Evolutionary conservation across 495 filamentous ascomycete genomes (phyloP), one percentile per base, ranked within the genome.

Genomic region (Chaetomium tenue): DNA sequence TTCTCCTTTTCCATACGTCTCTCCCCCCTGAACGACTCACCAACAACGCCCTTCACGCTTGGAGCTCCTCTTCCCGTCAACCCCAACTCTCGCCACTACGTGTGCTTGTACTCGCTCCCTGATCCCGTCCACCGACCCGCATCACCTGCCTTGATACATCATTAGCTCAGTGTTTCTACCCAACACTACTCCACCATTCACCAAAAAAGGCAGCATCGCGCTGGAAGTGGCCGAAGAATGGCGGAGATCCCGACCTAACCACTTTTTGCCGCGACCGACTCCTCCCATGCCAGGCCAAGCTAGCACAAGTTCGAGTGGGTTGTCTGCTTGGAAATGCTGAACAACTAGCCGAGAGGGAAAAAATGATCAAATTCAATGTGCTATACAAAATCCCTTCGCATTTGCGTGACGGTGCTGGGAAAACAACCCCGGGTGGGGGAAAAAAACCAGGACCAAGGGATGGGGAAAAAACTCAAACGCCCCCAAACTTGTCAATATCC

Each of bases 381-480:
- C 40, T 48, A 48, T 1, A 16, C 33, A 37, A 60, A 1, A 11
- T 40, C 47, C 59, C 59, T 53, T 53, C 47, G 59, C 59, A 61
- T 61, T 61, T 20, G 30, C 59, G 47, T 42, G 22, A 61, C 59
- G n/a, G 30, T 61, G 48, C 59, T 61, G 59, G 56, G 33, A 61
- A 61, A 61, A 51, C 44, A 61, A 47, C 59, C 48, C 59, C 1
- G 9, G 16, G 0, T 11, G 20, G 44, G 58, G 28, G 18, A 30
- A 61, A 61, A 61, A 61, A 61, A 61, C 59, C 59, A 61, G 59
- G 33, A 61, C 59, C 59, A 53, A 52, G 59, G 46, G 46, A n/a
- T 20, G 8, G n/a, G n/a, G 9, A 50, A 50, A n/a, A 20, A 23
- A 20, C 20, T 16, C 15, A 22, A 44, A 20, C 8, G 3, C 42